phyloP scores from a whole-genome alignment of 345 rosid species.

The Turritis glabra region DNA sequence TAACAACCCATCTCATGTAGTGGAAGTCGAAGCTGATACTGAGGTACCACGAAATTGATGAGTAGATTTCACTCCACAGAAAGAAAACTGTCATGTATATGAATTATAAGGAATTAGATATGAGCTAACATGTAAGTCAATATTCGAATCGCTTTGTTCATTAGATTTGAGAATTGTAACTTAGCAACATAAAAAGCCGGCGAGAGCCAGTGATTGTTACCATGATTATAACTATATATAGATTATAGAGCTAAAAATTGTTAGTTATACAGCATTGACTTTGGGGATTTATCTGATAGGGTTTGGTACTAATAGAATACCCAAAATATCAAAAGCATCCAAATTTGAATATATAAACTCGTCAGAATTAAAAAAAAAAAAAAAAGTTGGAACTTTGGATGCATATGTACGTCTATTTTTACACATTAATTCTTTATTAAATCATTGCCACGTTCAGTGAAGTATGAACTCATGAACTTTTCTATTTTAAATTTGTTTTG shows the following conservation, averaged over 20 bases:
- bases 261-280: not conserved
- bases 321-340: not conserved
- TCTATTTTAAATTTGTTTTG: slow-evolving; percentile 12
- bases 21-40: slow-evolving; percentile 27
- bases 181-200: slow-evolving; percentile 8
- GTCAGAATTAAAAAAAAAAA: not conserved
- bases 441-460: slow-evolving; percentile 27
- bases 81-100: slow-evolving; percentile 10
- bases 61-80: slow-evolving; percentile 14
- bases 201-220: slow-evolving; percentile 1
- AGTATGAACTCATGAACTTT: slow-evolving; percentile 25
- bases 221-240: slow-evolving; percentile 9
- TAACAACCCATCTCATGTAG: slow-evolving; percentile 32
- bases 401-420: slow-evolving; percentile 3
- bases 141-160: not conserved
- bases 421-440: not conserved
- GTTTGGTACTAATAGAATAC: slow-evolving; percentile 6
- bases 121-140: slow-evolving; percentile 19
- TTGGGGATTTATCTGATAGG: not conserved
- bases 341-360: not conserved
- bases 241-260: not conserved
- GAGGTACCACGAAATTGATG: slow-evolving; percentile 28
- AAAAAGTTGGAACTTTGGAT: slow-evolving; percentile 17
- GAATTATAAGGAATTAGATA: not conserved
- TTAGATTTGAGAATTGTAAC: slow-evolving; percentile 12